A percentile compares a stretch with the other conserved stretches of the same genome.
Evolutionary conservation across 23 red algal genomes (phyloP).

Genomic region (Pyropia haitanensis): DNA sequence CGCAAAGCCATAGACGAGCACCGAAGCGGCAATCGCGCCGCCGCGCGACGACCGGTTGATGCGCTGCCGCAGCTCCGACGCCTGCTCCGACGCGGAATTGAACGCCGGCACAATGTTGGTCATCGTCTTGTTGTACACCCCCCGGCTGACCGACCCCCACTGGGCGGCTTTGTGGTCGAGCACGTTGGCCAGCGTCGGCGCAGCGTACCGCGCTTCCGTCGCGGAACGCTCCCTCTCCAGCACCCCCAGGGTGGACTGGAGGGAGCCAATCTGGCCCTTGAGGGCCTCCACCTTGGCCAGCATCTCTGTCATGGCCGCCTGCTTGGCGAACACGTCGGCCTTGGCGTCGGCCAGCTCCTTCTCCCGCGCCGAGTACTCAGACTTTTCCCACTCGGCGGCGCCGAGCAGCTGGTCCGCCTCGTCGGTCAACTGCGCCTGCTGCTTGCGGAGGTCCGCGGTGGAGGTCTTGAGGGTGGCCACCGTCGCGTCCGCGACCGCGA

Average conservation of each 20-base stretch:
- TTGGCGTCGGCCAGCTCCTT: conserved; percentile 60
- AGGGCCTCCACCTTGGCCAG: conserved; percentile 25
- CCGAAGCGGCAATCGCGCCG: conserved; percentile 35
- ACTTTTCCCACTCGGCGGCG: conserved; percentile 49
- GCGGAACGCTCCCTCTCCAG: conserved; percentile 51
- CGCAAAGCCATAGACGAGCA: conserved; percentile 50
- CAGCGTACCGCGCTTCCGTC: conserved; percentile 32
- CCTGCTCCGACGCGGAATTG: conserved; percentile 22
- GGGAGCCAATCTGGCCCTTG: conserved; percentile 41
- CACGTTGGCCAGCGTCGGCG: conserved; percentile 46
- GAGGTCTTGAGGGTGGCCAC: no score
- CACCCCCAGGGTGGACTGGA: conserved; percentile 31
- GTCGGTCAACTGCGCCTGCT: conserved; percentile 36
- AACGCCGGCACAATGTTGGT: conserved; percentile 45
- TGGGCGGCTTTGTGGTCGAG: conserved; percentile 43
- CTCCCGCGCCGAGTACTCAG: conserved; percentile 32
- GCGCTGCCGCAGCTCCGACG: conserved; percentile 23
- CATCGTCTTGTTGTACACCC: conserved; percentile 64
- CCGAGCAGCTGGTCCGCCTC: conserved; percentile 44
- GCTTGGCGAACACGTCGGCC: conserved; percentile 48
- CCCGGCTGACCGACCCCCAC: conserved; percentile 48
- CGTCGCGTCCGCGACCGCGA: no score
- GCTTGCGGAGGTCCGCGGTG: conserved; percentile 25
- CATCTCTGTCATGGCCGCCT: conserved; percentile 54
- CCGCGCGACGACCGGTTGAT: conserved; percentile 38